These are phyloP conservation scores for Marchantia paleacea DNA, from an alignment of 225 moss, liverwort and hornwort species.

Conservation along the genomic window DNA sequence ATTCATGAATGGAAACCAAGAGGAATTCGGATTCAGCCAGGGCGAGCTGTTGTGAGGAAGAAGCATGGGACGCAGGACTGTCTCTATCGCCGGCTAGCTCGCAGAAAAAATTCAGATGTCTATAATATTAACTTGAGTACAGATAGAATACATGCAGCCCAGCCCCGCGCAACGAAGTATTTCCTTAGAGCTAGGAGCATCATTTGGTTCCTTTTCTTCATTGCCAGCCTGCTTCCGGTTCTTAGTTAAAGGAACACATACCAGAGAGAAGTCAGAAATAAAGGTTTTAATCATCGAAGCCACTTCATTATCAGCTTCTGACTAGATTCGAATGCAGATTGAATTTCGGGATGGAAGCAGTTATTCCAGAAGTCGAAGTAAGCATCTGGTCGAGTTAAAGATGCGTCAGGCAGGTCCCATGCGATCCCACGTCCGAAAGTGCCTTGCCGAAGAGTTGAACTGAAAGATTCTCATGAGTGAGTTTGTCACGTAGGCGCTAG, in stretches of 20 bases:
- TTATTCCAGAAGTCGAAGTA: not conserved
- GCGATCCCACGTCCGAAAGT: not conserved
- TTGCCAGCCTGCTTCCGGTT: not conserved
- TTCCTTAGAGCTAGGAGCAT: not conserved
- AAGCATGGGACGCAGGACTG: not conserved
- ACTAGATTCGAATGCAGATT: not conserved
- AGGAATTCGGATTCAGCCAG: not conserved
- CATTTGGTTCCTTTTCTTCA: not conserved
- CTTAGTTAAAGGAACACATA: not conserved
- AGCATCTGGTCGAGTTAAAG: not conserved
- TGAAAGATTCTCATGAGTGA: not conserved
- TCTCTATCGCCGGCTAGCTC: not conserved
- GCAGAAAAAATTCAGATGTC: not conserved
- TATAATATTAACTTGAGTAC: too few species aligned
- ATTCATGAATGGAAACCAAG: not conserved
- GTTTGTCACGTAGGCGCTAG: not conserved
- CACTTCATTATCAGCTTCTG: not conserved
- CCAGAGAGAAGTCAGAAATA: not conserved
- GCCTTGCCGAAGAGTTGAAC: not conserved
- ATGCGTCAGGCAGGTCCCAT: not conserved
- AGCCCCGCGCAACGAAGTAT: not conserved
- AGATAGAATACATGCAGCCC: not conserved
- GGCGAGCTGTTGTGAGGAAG: not conserved
- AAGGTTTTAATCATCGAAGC: not conserved
- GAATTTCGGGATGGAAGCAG: not conserved